phyloP scores from a whole-genome alignment of 106 monocot genomes.

The Dendrobium officinale region DNA sequence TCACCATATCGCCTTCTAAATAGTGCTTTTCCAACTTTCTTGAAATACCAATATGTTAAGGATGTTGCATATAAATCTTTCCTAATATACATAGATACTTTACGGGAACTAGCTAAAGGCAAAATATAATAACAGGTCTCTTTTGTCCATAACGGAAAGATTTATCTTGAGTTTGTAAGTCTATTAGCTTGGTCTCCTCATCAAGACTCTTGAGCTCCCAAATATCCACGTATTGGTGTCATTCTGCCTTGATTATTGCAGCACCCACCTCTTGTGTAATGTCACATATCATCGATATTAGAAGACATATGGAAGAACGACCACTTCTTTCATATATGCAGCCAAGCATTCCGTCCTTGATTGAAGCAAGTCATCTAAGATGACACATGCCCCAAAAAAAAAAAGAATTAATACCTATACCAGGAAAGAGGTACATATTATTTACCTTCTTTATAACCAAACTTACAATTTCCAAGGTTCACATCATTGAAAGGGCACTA shows the following conservation, averaged over 20 bases:
- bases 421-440: slow-evolving; percentile 97
- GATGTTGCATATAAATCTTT: too few species aligned
- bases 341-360: slow-evolving; percentile 93
- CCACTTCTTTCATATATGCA: slow-evolving; percentile 93
- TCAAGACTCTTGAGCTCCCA: slow-evolving; percentile 56
- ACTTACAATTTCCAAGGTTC: slow-evolving; percentile 52
- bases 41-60: too few species aligned
- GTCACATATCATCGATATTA: slow-evolving; percentile 90
- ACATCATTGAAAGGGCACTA: too few species aligned
- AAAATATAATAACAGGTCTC: too few species aligned
- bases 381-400: slow-evolving; percentile 75
- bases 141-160: too few species aligned
- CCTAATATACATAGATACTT: too few species aligned
- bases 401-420: slow-evolving; percentile 89
- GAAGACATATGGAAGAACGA: slow-evolving; percentile 78
- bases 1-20: too few species aligned
- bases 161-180: too few species aligned
- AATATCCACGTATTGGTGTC: slow-evolving; percentile 82
- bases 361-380: slow-evolving; percentile 97
- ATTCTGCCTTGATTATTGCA: slow-evolving; percentile 73
- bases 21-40: too few species aligned
- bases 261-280: slow-evolving; percentile 91
- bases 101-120: too few species aligned
- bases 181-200: slow-evolving; percentile 14
- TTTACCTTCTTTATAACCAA: slow-evolving; percentile 94